Conservation (phyloP, 2,329 filamentous ascomycete species). For the Botrytis fragariae region DNA sequence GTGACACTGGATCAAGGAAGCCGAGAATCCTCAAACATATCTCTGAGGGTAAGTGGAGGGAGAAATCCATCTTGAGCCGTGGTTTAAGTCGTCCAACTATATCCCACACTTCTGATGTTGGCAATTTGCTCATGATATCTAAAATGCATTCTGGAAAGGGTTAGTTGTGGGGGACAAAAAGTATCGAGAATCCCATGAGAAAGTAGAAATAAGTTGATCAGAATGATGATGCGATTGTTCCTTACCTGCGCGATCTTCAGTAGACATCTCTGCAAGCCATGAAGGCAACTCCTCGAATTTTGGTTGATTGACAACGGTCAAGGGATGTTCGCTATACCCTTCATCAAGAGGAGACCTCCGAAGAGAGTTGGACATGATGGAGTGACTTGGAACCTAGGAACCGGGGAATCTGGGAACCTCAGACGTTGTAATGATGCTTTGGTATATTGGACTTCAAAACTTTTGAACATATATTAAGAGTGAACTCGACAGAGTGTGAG, state of each 20-base stretch:
- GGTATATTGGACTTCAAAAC: not conserved
- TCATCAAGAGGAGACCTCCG: conserved; percentile 36
- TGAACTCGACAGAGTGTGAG: not conserved
- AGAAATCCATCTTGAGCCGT: conserved; percentile 88
- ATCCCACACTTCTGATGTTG: conserved; percentile 73
- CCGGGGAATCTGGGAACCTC: conserved; percentile 13
- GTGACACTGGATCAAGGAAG: conserved; percentile 76
- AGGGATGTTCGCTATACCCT: conserved; percentile 39
- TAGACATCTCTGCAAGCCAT: conserved; percentile 32
- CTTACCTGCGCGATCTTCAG: conserved; percentile 35
- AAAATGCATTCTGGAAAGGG: conserved; percentile 69
- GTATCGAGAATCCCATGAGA: not conserved
- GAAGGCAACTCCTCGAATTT: conserved; percentile 25
- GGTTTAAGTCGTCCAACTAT: conserved; percentile 80
- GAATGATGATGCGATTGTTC: not conserved
- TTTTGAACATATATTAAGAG: not conserved
- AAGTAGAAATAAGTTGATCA: not conserved
- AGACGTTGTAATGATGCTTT: conserved; percentile 28
- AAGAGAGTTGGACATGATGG: conserved; percentile 8
- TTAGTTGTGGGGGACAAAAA: not conserved
- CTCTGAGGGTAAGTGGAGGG: conserved; percentile 80
- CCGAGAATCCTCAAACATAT: conserved; percentile 87
- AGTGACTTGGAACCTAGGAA: not conserved
- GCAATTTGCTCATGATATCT: conserved; percentile 71
- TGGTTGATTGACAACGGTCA: conserved; percentile 28